A percentile compares a stretch with the other conserved stretches of the same genome.
Conservation (phyloP, 768 basidiomycete genomes). For the Lactifluus rugatus region DNA sequence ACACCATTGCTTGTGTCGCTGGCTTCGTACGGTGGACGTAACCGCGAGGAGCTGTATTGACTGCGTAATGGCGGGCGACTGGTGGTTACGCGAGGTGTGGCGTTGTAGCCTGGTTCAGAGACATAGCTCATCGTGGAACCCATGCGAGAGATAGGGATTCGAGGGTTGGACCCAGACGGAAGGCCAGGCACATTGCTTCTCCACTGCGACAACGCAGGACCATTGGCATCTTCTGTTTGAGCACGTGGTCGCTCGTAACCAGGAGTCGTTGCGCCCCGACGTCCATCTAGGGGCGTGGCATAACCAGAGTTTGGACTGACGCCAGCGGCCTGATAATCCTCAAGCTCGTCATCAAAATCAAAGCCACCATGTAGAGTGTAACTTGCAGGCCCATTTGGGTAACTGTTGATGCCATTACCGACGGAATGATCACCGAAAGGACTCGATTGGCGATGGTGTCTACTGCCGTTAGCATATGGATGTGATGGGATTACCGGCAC, state of each 20-base stretch:
- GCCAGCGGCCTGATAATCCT: constrained; percentile 56
- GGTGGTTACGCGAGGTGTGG: neutral
- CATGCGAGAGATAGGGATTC: constrained; percentile 4
- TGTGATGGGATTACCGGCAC: constrained; percentile 11
- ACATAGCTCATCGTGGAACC: constrained; percentile 13
- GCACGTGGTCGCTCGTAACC: constrained; percentile 19
- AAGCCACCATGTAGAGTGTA: constrained; percentile 61
- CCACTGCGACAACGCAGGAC: constrained; percentile 18
- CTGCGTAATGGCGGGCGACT: constrained; percentile 15
- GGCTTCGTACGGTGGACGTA: constrained; percentile 13
- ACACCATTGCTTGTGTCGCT: constrained; percentile 5
- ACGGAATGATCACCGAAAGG: constrained; percentile 15
- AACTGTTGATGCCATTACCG: constrained; percentile 24
- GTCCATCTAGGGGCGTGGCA: constrained; percentile 58
- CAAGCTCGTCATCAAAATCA: constrained; percentile 66
- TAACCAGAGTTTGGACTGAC: constrained; percentile 48
- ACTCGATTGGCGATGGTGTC: constrained; percentile 15
- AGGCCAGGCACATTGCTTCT: constrained; percentile 16
- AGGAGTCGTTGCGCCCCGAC: constrained; percentile 30
- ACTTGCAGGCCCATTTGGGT: constrained; percentile 39
- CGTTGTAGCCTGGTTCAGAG: constrained; percentile 11
- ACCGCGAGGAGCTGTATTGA: constrained; percentile 15
- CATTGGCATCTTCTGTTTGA: constrained; percentile 19
- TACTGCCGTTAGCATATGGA: constrained; percentile 21
- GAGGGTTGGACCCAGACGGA: constrained; percentile 13